These are phyloP conservation scores for Phialophora expanda DNA, from an alignment of 2,329 filamentous ascomycete genomes.

Conservation along the genomic window DNA sequence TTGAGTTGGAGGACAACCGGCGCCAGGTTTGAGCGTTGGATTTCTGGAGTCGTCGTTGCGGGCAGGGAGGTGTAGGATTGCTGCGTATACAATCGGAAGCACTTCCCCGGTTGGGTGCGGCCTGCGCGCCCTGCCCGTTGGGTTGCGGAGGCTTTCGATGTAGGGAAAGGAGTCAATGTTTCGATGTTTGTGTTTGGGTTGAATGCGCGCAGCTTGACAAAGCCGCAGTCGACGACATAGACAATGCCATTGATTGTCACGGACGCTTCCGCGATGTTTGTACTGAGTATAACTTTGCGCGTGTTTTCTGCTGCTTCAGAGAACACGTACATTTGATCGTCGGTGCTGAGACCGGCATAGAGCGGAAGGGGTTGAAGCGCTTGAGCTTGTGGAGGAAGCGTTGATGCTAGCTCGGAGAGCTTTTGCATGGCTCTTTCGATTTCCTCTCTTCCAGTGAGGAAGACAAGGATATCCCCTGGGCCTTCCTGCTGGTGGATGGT, in stretches of 20 bases:
- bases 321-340: conserved; percentile 95
- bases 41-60: conserved; percentile 81
- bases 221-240: conserved; percentile 88
- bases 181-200: conserved; percentile 86
- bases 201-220: conserved; percentile 86
- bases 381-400: conserved; percentile 64
- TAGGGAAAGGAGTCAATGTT: conserved; percentile 76
- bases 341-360: conserved; percentile 85
- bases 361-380: conserved; percentile 75
- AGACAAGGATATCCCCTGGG: conserved; percentile 86
- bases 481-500: conserved; percentile 83
- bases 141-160: conserved; percentile 90
- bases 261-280: conserved; percentile 95
- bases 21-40: conserved; percentile 88
- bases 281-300: conserved; percentile 89
- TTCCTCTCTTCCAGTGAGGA: conserved; percentile 90
- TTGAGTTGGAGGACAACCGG: conserved; percentile 89
- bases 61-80: conserved; percentile 68
- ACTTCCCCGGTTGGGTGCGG: conserved; percentile 87
- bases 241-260: conserved; percentile 92
- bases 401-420: conserved; percentile 72
- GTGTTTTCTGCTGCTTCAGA: conserved; percentile 80
- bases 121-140: conserved; percentile 91
- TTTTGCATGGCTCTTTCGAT: conserved; percentile 83
- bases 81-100: conserved; percentile 90